A percentile compares a stretch with the other conserved stretches of the same genome.
These are phyloP conservation scores for Fusarium buharicum DNA, from an alignment of 2,329 filamentous ascomycete species.

Conservation along the genomic window DNA sequence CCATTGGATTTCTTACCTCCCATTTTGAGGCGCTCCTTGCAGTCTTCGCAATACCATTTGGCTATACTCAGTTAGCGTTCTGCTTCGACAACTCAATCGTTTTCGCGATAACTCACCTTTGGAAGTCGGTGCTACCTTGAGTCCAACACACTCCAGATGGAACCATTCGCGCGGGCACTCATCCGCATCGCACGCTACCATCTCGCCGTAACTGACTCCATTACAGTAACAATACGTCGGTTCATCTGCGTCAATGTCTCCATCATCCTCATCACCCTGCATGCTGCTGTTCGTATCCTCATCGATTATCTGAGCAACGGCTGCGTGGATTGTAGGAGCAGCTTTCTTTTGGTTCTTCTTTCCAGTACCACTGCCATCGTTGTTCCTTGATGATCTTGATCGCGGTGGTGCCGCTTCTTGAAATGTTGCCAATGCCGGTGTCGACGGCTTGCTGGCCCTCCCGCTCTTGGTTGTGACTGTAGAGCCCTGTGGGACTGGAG, in stretches of 20 bases:
- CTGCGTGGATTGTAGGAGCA: constrained; percentile 52
- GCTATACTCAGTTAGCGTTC: constrained; percentile 59
- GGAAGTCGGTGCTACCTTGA: constrained; percentile 80
- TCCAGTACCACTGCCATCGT: constrained; percentile 54
- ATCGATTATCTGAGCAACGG: constrained; percentile 52
- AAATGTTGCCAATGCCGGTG: constrained; percentile 69
- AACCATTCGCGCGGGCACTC: constrained; percentile 83
- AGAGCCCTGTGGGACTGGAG: constrained; percentile 52
- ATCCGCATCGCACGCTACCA: constrained; percentile 83
- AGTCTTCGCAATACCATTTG: constrained; percentile 86
- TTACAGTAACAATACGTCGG: constrained; percentile 84
- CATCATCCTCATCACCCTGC: constrained; percentile 56
- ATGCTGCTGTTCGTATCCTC: constrained; percentile 58
- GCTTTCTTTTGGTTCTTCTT: constrained; percentile 71
- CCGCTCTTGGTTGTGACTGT: constrained; percentile 72
- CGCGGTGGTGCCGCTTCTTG: constrained; percentile 66
- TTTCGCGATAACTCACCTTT: constrained; percentile 67
- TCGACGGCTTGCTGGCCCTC: constrained; percentile 73
- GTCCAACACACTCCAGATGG: constrained; percentile 81
- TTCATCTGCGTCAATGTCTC: constrained; percentile 75
- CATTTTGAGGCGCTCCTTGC: constrained; percentile 72
- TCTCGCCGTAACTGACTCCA: constrained; percentile 82
- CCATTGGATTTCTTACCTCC: constrained; percentile 63
- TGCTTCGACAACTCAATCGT: not conserved
- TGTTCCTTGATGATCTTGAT: constrained; percentile 64